Evolutionary conservation across 768 basidiomycete species (phyloP).

Genomic region (Rhodosporidiobolus odoratus): DNA sequence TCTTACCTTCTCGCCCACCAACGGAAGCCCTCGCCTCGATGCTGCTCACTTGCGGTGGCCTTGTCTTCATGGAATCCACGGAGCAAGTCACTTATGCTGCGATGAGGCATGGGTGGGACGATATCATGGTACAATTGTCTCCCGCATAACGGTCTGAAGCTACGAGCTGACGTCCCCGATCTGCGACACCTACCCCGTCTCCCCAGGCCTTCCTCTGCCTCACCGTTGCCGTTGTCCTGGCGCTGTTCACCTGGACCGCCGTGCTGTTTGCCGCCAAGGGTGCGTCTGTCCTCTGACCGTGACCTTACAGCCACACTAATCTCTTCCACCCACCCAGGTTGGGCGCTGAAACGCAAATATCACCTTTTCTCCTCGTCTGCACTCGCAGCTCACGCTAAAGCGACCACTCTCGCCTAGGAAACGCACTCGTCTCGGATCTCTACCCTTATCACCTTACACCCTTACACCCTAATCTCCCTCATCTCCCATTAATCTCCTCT

Average conservation of each 20-base stretch:
- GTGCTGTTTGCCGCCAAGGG: conserved; percentile 73
- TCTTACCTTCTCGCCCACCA: conserved; percentile 74
- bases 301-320: too few relatives aligned
- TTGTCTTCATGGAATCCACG: conserved; percentile 81
- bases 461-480: too few relatives aligned
- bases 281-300: background rate
- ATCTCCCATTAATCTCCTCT: too few relatives aligned
- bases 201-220: conserved; percentile 54
- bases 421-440: too few relatives aligned
- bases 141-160: too few relatives aligned
- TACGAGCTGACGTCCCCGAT: too few relatives aligned
- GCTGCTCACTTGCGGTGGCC: conserved; percentile 71
- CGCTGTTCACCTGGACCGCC: conserved; percentile 79
- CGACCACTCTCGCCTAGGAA: background rate
- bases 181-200: background rate
- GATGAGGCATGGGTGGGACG: conserved; percentile 83
- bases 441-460: too few relatives aligned
- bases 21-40: conserved; percentile 86
- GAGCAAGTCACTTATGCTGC: conserved; percentile 73
- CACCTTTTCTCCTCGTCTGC: background rate
- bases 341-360: background rate
- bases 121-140: conserved; percentile 49
- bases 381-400: background rate
- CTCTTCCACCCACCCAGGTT: background rate
- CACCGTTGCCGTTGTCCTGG: conserved; percentile 76